Percentiles rank a stretch among this genome's conserved stretches.
Conservation (phyloP, 495 filamentous ascomycete genomes). For the Cairneyella variabilis region DNA sequence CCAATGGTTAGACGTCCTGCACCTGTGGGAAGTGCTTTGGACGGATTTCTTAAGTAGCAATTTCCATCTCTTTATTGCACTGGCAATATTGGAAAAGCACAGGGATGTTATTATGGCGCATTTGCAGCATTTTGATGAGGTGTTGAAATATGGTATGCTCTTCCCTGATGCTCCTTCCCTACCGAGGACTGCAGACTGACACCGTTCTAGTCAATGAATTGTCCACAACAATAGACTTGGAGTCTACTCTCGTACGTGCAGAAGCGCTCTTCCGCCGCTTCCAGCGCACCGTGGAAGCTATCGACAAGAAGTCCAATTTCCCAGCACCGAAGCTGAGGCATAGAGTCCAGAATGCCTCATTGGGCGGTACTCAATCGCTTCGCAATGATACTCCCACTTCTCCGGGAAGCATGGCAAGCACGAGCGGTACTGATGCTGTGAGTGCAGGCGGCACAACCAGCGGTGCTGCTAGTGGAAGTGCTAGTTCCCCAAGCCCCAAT, state of each 20-base stretch:
- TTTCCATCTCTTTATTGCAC: constrained; percentile 91
- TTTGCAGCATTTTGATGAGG: constrained; percentile 92
- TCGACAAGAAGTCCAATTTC: constrained; percentile 86
- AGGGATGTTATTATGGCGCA: constrained; percentile 91
- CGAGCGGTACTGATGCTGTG: constrained; percentile 14
- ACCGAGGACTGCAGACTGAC: no score
- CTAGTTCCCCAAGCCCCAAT: not conserved
- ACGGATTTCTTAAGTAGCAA: constrained; percentile 83
- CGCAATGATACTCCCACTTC: constrained; percentile 6
- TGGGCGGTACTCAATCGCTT: not conserved
- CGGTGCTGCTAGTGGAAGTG: not conserved
- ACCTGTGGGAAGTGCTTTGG: constrained; percentile 92
- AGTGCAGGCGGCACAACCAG: constrained; percentile 16
- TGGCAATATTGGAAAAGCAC: constrained; percentile 96
- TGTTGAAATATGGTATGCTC: constrained; percentile 85
- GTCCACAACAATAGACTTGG: constrained; percentile 85
- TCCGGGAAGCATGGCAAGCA: constrained; percentile 12
- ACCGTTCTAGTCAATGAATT: constrained; percentile 97
- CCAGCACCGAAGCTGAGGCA: constrained; percentile 54
- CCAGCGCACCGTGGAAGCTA: constrained; percentile 77
- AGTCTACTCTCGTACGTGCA: constrained; percentile 77
- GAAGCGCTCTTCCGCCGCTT: constrained; percentile 87
- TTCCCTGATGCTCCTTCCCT: not conserved
- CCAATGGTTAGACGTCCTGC: constrained; percentile 77
- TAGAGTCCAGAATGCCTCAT: constrained; percentile 23